A percentile compares a stretch with the other conserved stretches of the same genome.
Evolutionary conservation across 139 green algal species (phyloP).

Genomic region (Eudorina sp.): DNA sequence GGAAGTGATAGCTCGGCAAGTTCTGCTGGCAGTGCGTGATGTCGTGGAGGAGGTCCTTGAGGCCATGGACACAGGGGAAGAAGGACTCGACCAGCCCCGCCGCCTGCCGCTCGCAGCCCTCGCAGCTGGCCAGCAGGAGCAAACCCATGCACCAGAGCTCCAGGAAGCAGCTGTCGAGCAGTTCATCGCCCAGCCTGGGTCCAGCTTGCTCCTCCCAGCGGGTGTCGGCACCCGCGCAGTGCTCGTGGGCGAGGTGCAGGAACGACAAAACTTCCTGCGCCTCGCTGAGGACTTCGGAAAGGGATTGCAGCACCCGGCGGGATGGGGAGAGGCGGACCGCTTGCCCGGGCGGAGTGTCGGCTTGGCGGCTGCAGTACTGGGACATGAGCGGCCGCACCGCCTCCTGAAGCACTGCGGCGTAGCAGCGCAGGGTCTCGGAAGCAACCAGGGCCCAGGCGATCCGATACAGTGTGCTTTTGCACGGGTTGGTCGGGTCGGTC

Average conservation of each 20-base stretch:
- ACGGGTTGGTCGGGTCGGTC: too few relatives aligned
- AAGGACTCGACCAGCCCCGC: too few relatives aligned
- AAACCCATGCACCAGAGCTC: background rate
- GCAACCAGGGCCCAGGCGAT: background rate
- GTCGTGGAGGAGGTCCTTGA: too few relatives aligned
- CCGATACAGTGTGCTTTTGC: too few relatives aligned
- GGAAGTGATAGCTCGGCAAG: background rate
- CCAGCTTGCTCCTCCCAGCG: too few relatives aligned
- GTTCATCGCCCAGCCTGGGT: background rate
- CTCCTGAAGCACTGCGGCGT: background rate
- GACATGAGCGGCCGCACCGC: background rate
- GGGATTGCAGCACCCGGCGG: background rate
- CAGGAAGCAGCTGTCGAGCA: background rate
- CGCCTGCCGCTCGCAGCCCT: too few relatives aligned
- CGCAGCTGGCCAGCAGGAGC: background rate
- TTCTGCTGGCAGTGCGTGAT: too few relatives aligned
- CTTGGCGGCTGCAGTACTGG: background rate
- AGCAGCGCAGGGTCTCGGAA: background rate
- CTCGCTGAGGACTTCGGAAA: background rate
- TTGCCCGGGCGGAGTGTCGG: too few relatives aligned
- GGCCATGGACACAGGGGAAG: too few relatives aligned
- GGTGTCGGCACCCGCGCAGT: too few relatives aligned
- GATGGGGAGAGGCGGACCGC: too few relatives aligned
- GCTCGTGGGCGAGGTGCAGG: background rate
- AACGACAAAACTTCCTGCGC: background rate